Conservation (phyloP, 257 asterid species). For the Perilla frutescens region DNA sequence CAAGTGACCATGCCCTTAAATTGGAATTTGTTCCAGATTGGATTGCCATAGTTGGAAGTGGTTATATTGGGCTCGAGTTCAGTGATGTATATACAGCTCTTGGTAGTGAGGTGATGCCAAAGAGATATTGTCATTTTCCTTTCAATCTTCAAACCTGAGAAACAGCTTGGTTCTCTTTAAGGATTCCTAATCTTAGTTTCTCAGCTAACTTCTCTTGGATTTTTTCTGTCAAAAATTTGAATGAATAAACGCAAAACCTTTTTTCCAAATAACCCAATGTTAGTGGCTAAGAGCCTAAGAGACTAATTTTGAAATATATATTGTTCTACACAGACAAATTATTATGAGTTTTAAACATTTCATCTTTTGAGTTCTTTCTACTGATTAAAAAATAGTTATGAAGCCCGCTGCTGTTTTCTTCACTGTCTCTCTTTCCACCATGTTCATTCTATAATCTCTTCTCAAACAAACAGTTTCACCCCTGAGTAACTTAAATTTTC, state of each 20-base stretch:
- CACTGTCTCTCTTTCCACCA: neutral
- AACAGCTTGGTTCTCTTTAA: no score
- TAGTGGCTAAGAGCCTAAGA: slow-evolving; percentile 4
- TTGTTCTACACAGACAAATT: neutral
- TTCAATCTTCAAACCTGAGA: neutral
- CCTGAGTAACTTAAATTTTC: neutral
- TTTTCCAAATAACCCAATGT: neutral
- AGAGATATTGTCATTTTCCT: neutral
- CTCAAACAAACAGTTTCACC: neutral
- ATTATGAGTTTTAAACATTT: neutral
- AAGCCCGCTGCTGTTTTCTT: neutral
- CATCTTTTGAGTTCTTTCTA: neutral
- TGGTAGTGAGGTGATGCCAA: slow-evolving; percentile 75
- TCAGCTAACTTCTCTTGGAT: neutral
- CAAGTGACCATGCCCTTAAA: slow-evolving; percentile 94
- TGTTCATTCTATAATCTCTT: neutral
- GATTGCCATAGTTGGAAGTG: slow-evolving; percentile 96
- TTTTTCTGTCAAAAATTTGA: neutral
- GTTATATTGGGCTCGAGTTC: slow-evolving; percentile 92
- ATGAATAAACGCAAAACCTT: neutral
- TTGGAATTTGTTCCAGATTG: slow-evolving; percentile 82
- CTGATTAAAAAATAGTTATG: slow-evolving; percentile 1
- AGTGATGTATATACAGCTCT: slow-evolving; percentile 93
- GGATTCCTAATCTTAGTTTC: no score
- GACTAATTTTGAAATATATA: neutral